phyloP scores from a whole-genome alignment of 2,329 filamentous ascomycete species.

The Amauroascus verrucosus region DNA sequence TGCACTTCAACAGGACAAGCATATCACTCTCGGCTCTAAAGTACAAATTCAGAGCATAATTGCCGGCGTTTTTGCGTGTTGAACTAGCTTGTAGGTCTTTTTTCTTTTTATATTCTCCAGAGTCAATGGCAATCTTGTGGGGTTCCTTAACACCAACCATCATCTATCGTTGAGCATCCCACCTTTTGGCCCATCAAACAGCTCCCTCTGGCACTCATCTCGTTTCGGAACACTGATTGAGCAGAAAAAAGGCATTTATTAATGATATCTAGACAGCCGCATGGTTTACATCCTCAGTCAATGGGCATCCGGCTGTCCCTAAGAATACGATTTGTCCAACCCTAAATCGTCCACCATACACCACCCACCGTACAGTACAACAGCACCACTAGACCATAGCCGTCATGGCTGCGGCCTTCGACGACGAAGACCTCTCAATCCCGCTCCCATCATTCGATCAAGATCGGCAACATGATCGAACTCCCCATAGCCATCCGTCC shows the following conservation, averaged over 20 bases:
- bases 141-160: neutral
- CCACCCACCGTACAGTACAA: too few species aligned
- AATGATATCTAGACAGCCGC: neutral
- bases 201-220: too few species aligned
- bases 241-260: neutral
- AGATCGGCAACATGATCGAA: slow-evolving; percentile 11
- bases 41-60: neutral
- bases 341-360: neutral
- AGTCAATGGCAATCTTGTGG: neutral
- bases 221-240: too few species aligned
- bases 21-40: too few species aligned
- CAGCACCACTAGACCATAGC: neutral
- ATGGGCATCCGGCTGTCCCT: neutral
- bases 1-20: neutral
- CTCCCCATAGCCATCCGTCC: slow-evolving; percentile 18
- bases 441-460: slow-evolving; percentile 24
- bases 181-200: neutral
- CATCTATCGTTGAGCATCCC: neutral
- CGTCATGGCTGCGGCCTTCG: slow-evolving; percentile 28
- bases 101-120: neutral
- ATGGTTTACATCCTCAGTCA: neutral
- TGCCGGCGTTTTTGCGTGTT: too few species aligned
- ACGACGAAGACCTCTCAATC: slow-evolving; percentile 32
- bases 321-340: neutral
- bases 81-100: neutral